phyloP scores from a whole-genome alignment of 2,329 filamentous ascomycete species.

The Pezicula neosporulosa region DNA sequence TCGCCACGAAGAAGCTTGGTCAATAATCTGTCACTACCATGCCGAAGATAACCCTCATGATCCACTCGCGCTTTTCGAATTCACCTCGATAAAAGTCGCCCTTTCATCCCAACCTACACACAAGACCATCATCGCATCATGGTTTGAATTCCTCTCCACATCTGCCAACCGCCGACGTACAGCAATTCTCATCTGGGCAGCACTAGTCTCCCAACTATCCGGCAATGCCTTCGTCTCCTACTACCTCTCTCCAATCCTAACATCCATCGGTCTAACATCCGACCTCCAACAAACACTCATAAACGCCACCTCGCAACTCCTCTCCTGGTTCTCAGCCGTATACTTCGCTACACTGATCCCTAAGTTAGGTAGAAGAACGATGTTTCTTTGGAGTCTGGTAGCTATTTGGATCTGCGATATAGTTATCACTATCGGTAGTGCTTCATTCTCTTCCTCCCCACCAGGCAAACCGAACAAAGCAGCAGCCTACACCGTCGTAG shows the following conservation, averaged over 20 bases:
- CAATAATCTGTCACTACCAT: conserved; percentile 50
- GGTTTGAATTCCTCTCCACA: conserved; percentile 51
- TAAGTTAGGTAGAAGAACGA: conserved; percentile 2
- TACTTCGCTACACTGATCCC: conserved; percentile 27
- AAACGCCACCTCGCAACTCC: conserved; percentile 27
- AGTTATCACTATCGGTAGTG: conserved; percentile 21
- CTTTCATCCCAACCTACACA: conserved; percentile 15
- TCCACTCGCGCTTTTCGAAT: conserved; percentile 43
- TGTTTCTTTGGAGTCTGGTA: neutral
- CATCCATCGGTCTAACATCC: conserved; percentile 21
- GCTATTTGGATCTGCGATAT: conserved; percentile 1
- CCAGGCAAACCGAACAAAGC: conserved; percentile 14
- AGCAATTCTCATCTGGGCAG: conserved; percentile 8
- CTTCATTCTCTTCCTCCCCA: conserved; percentile 33
- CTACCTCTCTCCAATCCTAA: conserved; percentile 21
- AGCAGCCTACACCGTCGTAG: conserved; percentile 38
- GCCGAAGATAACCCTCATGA: conserved; percentile 46
- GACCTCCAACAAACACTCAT: conserved; percentile 21
- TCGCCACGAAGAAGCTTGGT: conserved; percentile 46
- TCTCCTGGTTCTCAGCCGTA: conserved; percentile 15
- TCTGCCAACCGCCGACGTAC: conserved; percentile 10
- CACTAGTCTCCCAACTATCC: conserved; percentile 5
- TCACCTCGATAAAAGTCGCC: conserved; percentile 7
- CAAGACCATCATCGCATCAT: conserved; percentile 42
- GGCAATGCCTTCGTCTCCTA: conserved; percentile 26